Evolutionary conservation across 495 filamentous ascomycete genomes (phyloP).

Genomic region (Neurospora sp.): DNA sequence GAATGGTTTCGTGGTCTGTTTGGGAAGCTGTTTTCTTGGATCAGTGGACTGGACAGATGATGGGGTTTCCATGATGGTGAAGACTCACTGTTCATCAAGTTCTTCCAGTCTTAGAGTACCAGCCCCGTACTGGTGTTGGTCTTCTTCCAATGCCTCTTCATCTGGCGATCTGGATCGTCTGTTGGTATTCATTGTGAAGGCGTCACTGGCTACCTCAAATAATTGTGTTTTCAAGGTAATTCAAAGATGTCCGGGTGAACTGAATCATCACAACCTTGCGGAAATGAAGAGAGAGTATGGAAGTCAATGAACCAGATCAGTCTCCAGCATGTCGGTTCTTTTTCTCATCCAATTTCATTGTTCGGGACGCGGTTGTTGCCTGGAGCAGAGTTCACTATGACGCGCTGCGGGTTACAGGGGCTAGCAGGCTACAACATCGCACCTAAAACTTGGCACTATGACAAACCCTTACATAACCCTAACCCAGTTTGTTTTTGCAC

Average conservation of each 20-base stretch:
- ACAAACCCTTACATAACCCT: background rate
- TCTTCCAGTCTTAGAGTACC: slow-evolving; percentile 38
- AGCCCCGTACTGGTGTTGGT: slow-evolving; percentile 37
- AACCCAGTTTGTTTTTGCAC: background rate
- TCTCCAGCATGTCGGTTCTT: background rate
- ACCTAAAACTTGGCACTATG: background rate
- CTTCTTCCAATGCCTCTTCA: slow-evolving; percentile 41
- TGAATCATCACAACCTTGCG: background rate
- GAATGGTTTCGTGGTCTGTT: slow-evolving; percentile 73
- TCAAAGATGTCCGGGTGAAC: background rate
- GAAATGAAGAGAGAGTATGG: background rate
- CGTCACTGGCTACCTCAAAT: background rate
- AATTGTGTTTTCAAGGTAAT: background rate
- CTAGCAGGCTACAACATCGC: background rate
- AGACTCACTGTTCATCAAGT: slow-evolving; percentile 53
- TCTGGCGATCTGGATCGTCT: slow-evolving; percentile 30
- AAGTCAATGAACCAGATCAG: background rate
- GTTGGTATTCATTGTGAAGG: slow-evolving; percentile 14
- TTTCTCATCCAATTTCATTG: background rate
- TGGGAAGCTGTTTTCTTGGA: slow-evolving; percentile 50
- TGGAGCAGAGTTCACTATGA: background rate
- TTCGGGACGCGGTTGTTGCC: background rate
- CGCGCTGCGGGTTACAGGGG: background rate
- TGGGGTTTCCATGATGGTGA: background rate
- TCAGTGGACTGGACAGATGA: background rate